Evolutionary conservation across 352 stramenopile genomes (phyloP).

Genomic region (Labyrinthula sp.): DNA sequence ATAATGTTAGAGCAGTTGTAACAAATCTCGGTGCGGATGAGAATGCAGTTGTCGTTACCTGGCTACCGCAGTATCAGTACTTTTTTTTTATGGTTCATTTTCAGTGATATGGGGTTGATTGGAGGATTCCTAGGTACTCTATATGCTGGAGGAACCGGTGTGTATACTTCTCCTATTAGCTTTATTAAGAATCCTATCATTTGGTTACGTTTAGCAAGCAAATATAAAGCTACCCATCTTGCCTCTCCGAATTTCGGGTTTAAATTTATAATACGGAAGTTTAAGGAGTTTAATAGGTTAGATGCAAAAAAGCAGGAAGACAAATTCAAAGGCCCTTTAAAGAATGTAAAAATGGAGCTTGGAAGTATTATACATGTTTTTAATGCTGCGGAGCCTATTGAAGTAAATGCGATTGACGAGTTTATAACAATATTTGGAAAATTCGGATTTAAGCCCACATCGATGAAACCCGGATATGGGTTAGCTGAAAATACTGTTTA

Average conservation of each 20-base stretch:
- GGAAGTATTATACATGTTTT: constrained; percentile 80
- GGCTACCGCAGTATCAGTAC: constrained; percentile 99
- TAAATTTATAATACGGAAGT: constrained; percentile 77
- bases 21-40: constrained; percentile 56
- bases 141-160: constrained; percentile 68
- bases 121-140: constrained; percentile 59
- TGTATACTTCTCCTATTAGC: constrained; percentile 88
- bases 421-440: constrained; percentile 65
- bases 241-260: constrained; percentile 97
- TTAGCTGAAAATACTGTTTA: constrained; percentile 97
- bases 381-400: constrained; percentile 91
- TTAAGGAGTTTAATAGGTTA: constrained; percentile 30
- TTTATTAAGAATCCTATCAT: constrained; percentile 85
- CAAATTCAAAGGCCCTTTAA: neutral
- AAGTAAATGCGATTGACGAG: constrained; percentile 50
- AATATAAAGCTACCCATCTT: constrained; percentile 74
- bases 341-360: constrained; percentile 51
- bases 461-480: constrained; percentile 92
- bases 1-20: constrained; percentile 89
- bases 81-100: no score
- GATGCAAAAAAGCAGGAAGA: neutral
- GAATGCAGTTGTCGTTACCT: constrained; percentile 81
- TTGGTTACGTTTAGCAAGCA: constrained; percentile 71
- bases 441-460: constrained; percentile 53
- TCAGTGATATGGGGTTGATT: constrained; percentile 99